These are phyloP conservation scores for Fusarium gaditjirri DNA, from an alignment of 2,329 filamentous ascomycete genomes.

Conservation along the genomic window DNA sequence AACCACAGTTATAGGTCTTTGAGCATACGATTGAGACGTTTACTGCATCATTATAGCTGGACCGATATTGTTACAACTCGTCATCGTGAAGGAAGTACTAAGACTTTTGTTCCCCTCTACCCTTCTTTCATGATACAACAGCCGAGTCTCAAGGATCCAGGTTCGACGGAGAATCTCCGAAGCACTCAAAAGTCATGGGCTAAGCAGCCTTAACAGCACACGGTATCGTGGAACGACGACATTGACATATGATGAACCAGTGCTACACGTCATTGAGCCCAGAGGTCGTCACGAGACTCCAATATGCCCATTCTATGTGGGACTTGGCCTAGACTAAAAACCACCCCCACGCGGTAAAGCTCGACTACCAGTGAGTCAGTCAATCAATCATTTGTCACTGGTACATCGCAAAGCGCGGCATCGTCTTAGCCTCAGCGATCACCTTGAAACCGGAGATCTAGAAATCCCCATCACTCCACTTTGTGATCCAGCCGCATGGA, in stretches of 20 bases:
- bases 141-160: neutral
- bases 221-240: neutral
- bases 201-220: neutral
- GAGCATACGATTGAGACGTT: neutral
- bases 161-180: neutral
- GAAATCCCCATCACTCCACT: slow-evolving; percentile 12
- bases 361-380: slow-evolving; percentile 34
- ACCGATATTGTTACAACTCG: neutral
- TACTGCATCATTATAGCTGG: neutral
- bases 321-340: slow-evolving; percentile 8
- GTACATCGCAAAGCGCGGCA: slow-evolving; percentile 33
- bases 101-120: neutral
- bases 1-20: neutral
- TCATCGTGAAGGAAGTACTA: neutral
- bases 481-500: slow-evolving; percentile 22
- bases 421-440: slow-evolving; percentile 23
- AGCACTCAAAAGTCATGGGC: neutral
- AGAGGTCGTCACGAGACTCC: slow-evolving; percentile 29
- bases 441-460: slow-evolving; percentile 26
- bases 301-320: slow-evolving; percentile 28
- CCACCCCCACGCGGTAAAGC: slow-evolving; percentile 37
- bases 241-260: neutral
- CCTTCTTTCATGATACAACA: neutral
- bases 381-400: slow-evolving; percentile 1
- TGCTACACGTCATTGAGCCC: slow-evolving; percentile 6